These are phyloP conservation scores for Pichia scutulata DNA, from an alignment of 805 yeast species.

Conservation along the genomic window DNA sequence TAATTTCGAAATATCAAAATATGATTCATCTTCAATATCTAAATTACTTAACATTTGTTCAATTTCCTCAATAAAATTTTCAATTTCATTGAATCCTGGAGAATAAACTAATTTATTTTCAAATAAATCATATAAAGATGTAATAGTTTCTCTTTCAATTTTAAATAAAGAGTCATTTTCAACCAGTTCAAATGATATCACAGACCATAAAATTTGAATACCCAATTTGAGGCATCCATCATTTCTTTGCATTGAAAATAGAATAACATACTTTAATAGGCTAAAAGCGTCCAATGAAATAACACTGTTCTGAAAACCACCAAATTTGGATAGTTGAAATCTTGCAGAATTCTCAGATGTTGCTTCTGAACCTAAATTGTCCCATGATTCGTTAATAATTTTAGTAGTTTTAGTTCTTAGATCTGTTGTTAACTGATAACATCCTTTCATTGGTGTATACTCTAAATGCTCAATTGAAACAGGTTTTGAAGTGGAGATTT, in stretches of 20 bases:
- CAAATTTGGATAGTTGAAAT: slow-evolving; percentile 53
- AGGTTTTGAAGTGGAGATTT: slow-evolving; percentile 58
- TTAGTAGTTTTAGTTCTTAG: slow-evolving; percentile 52
- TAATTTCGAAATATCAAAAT: slow-evolving; percentile 39
- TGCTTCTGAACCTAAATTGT: slow-evolving; percentile 57
- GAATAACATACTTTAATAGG: slow-evolving; percentile 55
- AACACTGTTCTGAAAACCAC: slow-evolving; percentile 67
- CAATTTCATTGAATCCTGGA: slow-evolving; percentile 50
- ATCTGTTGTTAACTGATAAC: slow-evolving; percentile 54
- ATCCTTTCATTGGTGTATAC: slow-evolving; percentile 65
- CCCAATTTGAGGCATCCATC: slow-evolving; percentile 53
- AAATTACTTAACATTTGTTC: slow-evolving; percentile 39
- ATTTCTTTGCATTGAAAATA: slow-evolving; percentile 63
- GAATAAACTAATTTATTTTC: slow-evolving; percentile 43
- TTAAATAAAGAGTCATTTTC: slow-evolving; percentile 50
- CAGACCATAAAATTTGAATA: slow-evolving; percentile 61
- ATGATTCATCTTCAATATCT: slow-evolving; percentile 61
- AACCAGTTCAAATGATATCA: slow-evolving; percentile 59
- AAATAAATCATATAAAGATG: slow-evolving; percentile 60
- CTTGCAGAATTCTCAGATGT: slow-evolving; percentile 44
- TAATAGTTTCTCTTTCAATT: slow-evolving; percentile 54
- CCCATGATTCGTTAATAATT: slow-evolving; percentile 63
- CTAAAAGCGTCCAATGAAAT: slow-evolving; percentile 47
- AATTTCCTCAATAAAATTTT: slow-evolving; percentile 42
- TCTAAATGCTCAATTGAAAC: slow-evolving; percentile 63